These are phyloP conservation scores for Eucalyptus paniculata DNA, from an alignment of 345 rosid species.

Conservation along the genomic window DNA sequence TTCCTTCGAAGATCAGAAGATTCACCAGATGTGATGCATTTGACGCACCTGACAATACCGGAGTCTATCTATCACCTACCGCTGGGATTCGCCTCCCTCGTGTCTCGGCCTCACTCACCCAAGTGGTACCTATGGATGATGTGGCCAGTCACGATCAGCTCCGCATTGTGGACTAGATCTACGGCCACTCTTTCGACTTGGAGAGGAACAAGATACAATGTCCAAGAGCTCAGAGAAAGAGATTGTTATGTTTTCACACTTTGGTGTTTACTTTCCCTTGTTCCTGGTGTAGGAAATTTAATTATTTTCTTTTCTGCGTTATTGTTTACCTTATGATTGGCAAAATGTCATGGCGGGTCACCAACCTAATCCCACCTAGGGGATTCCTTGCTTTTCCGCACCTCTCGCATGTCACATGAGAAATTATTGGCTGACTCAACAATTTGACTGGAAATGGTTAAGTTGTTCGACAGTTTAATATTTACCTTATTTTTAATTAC, in stretches of 20 bases:
- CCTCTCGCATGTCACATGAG: too few relatives aligned
- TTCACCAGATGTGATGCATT: slow-evolving; percentile 41
- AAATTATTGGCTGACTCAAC: too few relatives aligned
- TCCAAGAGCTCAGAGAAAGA: slow-evolving; percentile 15
- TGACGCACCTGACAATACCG: slow-evolving; percentile 45
- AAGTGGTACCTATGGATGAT: slow-evolving; percentile 34
- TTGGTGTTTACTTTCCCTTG: not conserved
- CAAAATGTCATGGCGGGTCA: too few relatives aligned
- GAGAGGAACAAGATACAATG: slow-evolving; percentile 43
- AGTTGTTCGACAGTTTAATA: too few relatives aligned
- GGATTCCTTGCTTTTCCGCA: too few relatives aligned
- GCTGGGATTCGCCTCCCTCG: slow-evolving; percentile 42
- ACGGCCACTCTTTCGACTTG: slow-evolving; percentile 28
- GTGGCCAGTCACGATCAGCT: slow-evolving; percentile 51
- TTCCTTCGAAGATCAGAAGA: slow-evolving; percentile 22
- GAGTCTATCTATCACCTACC: slow-evolving; percentile 47
- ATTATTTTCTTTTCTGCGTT: too few relatives aligned
- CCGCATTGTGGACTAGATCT: slow-evolving; percentile 24
- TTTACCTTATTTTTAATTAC: not conserved
- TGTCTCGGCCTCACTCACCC: slow-evolving; percentile 35
- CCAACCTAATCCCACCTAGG: too few relatives aligned
- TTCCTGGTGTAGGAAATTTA: too few relatives aligned
- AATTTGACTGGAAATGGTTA: too few relatives aligned
- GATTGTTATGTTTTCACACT: not conserved
- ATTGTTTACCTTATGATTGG: too few relatives aligned